Evolutionary conservation across 1,284 basidiomycete genomes (phyloP).

Genomic region (Termitomyces sp.): DNA sequence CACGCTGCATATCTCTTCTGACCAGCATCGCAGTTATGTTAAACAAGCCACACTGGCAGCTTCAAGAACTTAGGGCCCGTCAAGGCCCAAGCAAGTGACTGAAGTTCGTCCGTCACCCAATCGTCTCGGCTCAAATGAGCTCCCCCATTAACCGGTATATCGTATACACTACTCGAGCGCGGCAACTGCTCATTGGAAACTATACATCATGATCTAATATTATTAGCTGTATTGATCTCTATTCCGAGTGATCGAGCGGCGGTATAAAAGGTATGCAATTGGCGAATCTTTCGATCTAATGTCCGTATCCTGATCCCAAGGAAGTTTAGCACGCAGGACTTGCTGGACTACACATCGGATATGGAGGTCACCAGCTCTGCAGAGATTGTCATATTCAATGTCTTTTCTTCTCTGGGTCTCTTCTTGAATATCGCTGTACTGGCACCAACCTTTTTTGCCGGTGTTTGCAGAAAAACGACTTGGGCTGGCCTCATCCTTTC

Average conservation of each 20-base stretch:
- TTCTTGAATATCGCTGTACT: slow-evolving; percentile 9
- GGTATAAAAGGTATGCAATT: not conserved
- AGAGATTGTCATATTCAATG: slow-evolving; percentile 5
- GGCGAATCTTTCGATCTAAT: not conserved
- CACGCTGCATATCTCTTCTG: too few relatives aligned
- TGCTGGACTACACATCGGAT: not conserved
- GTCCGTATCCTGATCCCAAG: not conserved
- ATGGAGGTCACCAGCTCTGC: not conserved
- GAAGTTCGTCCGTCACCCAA: too few relatives aligned
- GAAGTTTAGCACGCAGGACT: not conserved
- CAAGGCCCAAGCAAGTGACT: too few relatives aligned
- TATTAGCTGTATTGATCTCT: not conserved
- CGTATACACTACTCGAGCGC: too few relatives aligned
- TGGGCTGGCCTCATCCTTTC: slow-evolving; percentile 21
- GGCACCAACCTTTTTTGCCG: slow-evolving; percentile 7
- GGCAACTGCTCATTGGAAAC: too few relatives aligned
- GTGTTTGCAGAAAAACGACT: slow-evolving; percentile 14
- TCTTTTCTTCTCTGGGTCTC: slow-evolving; percentile 5
- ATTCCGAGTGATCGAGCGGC: not conserved
- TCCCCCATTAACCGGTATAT: too few relatives aligned
- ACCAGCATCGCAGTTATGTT: too few relatives aligned
- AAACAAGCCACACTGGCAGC: too few relatives aligned
- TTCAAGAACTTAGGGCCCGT: too few relatives aligned
- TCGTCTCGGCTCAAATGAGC: too few relatives aligned
- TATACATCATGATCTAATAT: not conserved